Conservation (phyloP, 306 rosid species). For the Cicer chorassanicum region DNA sequence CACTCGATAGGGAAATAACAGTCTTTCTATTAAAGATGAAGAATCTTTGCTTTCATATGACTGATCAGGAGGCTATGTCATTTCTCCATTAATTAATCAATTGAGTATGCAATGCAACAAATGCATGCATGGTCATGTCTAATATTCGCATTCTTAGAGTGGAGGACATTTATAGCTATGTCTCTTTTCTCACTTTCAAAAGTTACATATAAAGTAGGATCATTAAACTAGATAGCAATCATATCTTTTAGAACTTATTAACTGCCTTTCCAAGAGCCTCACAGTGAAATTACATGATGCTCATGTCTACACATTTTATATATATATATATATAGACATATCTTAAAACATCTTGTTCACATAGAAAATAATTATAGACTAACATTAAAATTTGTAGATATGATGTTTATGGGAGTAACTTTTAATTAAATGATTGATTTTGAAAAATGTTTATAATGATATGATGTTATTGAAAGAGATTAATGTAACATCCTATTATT, state of each 20-base stretch:
- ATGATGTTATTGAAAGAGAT: no score
- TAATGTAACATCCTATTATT: no score
- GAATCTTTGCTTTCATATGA: constrained; percentile 46
- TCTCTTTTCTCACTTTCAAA: constrained; percentile 47
- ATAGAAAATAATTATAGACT: no score
- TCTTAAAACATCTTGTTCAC: no score
- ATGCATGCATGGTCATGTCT: constrained; percentile 51
- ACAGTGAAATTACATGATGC: constrained; percentile 1
- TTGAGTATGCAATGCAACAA: neutral
- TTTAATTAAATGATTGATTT: no score
- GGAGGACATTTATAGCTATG: constrained; percentile 41
- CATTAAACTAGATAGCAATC: constrained; percentile 32
- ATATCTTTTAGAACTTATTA: constrained; percentile 21
- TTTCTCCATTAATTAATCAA: constrained; percentile 40
- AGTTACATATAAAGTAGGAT: constrained; percentile 15
- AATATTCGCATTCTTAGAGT: constrained; percentile 47
- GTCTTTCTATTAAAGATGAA: constrained; percentile 47
- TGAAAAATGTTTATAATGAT: no score
- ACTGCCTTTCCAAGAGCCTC: constrained; percentile 4
- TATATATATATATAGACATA: no score
- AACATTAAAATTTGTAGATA: no score
- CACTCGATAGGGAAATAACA: constrained; percentile 42
- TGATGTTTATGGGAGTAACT: no score
- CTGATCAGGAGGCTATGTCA: constrained; percentile 41
- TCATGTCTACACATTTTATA: neutral